Evolutionary conservation across 495 filamentous ascomycete genomes (phyloP).

Genomic region (Hyphodiscus hymeniophilus): DNA sequence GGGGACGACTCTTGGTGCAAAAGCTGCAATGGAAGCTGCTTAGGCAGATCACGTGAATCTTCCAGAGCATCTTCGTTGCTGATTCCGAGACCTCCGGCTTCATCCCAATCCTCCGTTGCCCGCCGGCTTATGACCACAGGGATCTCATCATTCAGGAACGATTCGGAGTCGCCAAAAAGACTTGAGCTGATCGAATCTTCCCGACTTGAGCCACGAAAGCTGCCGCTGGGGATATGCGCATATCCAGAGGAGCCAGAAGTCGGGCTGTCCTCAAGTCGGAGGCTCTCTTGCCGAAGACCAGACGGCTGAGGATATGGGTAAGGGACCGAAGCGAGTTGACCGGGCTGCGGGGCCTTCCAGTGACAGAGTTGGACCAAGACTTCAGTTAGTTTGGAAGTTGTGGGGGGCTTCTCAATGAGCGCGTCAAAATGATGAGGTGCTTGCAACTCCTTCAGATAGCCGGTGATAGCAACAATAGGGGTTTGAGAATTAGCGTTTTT

Average conservation of each 20-base stretch:
- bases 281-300: conserved; percentile 50
- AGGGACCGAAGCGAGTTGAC: conserved; percentile 32
- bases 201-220: conserved; percentile 67
- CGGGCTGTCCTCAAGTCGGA: conserved; percentile 69
- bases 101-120: conserved; percentile 63
- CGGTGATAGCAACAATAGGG: conserved; percentile 93
- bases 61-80: conserved; percentile 34
- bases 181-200: conserved; percentile 84
- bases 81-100: conserved; percentile 63
- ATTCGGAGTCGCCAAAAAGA: conserved; percentile 77
- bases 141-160: conserved; percentile 67
- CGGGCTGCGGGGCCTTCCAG: conserved; percentile 72
- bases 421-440: conserved; percentile 91
- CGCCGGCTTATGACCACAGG: conserved; percentile 67
- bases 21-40: conserved; percentile 39
- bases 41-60: conserved; percentile 24
- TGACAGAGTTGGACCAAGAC: conserved; percentile 77
- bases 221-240: conserved; percentile 55
- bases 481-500: conserved; percentile 92
- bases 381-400: conserved; percentile 77
- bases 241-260: conserved; percentile 76
- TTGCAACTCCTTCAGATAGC: conserved; percentile 91
- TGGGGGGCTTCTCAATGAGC: conserved; percentile 92
- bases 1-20: conserved; percentile 63
- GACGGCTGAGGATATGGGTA: conserved; percentile 55